Conservation (phyloP, 345 rosid species). For the Eucalyptus erythrocorys region DNA sequence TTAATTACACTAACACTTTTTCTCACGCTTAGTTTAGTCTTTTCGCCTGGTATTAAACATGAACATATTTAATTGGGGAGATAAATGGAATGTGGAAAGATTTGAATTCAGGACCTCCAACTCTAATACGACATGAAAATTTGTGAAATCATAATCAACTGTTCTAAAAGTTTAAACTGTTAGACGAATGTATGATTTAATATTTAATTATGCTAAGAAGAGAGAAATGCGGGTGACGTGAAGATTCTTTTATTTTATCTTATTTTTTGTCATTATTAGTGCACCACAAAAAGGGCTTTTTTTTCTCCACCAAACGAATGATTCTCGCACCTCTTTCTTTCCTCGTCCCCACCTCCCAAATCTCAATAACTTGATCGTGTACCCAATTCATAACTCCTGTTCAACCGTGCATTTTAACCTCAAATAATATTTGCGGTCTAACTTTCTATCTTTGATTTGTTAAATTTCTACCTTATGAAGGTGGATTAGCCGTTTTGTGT, state of each 20-base stretch:
- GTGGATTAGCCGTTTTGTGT: not conserved
- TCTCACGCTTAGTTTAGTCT: too few relatives aligned
- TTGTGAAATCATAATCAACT: accelerated
- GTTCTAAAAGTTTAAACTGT: too few relatives aligned
- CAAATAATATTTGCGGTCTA: not conserved
- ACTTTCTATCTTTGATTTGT: not conserved
- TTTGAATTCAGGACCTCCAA: accelerated
- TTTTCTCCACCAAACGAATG: not conserved
- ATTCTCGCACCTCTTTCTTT: not conserved
- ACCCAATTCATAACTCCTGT: not conserved
- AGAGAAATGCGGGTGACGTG: accelerated
- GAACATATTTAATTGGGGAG: too few relatives aligned
- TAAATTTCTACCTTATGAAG: not conserved
- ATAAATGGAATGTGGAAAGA: too few relatives aligned
- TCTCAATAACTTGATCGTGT: not conserved
- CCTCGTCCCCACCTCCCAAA: not conserved
- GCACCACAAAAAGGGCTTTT: not conserved
- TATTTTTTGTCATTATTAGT: too few relatives aligned
- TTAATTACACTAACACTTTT: too few relatives aligned
- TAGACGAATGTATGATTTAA: too few relatives aligned
- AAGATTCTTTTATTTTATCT: too few relatives aligned
- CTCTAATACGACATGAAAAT: accelerated
- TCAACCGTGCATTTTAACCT: not conserved
- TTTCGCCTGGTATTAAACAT: too few relatives aligned
- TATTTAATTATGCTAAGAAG: too few relatives aligned